Percentiles rank a stretch among this genome's conserved stretches.
Conservation (phyloP, 2,329 filamentous ascomycete species). For the Claviceps quebecensis region DNA sequence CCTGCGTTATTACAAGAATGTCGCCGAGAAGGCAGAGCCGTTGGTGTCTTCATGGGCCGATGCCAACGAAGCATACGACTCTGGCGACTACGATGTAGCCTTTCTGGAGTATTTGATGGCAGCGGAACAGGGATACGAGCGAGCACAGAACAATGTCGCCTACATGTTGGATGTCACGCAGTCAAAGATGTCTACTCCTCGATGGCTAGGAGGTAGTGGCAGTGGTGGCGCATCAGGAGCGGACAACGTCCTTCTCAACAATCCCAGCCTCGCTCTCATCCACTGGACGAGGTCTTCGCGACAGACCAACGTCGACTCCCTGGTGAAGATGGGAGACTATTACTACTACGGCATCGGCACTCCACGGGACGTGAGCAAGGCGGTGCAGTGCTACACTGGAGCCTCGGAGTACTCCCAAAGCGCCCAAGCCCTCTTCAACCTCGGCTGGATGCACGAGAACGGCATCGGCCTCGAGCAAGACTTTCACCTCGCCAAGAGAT, state of each 20-base stretch:
- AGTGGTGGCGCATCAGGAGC: conserved; percentile 11
- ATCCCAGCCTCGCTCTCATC: conserved; percentile 57
- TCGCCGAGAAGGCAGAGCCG: conserved; percentile 58
- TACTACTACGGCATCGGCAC: conserved; percentile 75
- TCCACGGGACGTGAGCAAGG: conserved; percentile 61
- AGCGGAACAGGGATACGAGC: conserved; percentile 84
- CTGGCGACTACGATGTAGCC: conserved; percentile 65
- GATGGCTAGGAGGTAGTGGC: conserved; percentile 30
- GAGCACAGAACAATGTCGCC: conserved; percentile 78
- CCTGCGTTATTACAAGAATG: conserved; percentile 68
- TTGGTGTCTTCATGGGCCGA: conserved; percentile 68
- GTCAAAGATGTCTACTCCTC: conserved; percentile 29
- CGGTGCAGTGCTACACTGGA: conserved; percentile 81
- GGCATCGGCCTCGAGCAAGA: conserved; percentile 86
- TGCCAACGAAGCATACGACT: conserved; percentile 69
- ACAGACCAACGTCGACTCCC: conserved; percentile 82
- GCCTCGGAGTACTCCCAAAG: conserved; percentile 85
- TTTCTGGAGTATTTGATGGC: conserved; percentile 74
- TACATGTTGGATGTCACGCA: conserved; percentile 67
- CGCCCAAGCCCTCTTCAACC: conserved; percentile 89
- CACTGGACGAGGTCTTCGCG: conserved; percentile 93
- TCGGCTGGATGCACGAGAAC: conserved; percentile 99
- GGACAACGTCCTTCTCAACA: conserved; percentile 28
- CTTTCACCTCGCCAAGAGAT: conserved; percentile 91
- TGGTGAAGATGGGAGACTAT: conserved; percentile 98